Base-by-base conservation (phyloP, 495 filamentous ascomycete species). In the Neurospora sublineolata region DNA sequence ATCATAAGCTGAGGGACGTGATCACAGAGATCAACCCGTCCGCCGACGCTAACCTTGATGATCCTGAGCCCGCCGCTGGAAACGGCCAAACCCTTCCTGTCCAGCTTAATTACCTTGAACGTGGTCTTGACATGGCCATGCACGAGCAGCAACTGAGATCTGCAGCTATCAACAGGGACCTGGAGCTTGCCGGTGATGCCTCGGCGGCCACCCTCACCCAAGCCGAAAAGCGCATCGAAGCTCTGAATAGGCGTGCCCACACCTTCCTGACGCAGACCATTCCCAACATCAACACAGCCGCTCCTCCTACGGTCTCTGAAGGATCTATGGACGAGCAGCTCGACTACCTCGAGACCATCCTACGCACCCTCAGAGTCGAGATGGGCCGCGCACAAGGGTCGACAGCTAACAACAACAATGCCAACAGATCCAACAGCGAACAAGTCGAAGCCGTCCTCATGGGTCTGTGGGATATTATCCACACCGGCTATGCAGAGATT, bases 381-480 rank as follows among this genome's bases (percentile, higher is more conserved):
- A 67, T 85, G 38, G 72, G 69, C 3, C 77, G 76, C 44, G 76
- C 75, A 33, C 73, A 83, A 33, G 70, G 72, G 10, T 73, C 78
- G 18, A 72, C 73, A 10, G 71, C 77, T 23, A 74, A 73, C 7
- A 64, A 33, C 52, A 64, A 18, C 30, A 64, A 76, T 3, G 42
- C 77, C 69, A 71, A 74, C 67, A 78, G 78, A 71, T 77, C 84
- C 37, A 80, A 85, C 74, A 77, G 79, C 16, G 84, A 86, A 39
- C 86, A 89, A 70, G 87, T 84, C 33, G 87, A 92, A 42, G 82
- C 84, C 6, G 82, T 90, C 6, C 81, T 94, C 41, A 85, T 82
- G 71, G 87, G 88, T n/a, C 80, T 94, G 30, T 94, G 92, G 92
- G 88, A 90, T 46, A 91, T 88, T 68, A 86, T 93, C 36, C 82